Evolutionary conservation across 2,329 filamentous ascomycete species (phyloP), one percentile per base, ranked within the genome.

Genomic region (Aureobasidium sp.): DNA sequence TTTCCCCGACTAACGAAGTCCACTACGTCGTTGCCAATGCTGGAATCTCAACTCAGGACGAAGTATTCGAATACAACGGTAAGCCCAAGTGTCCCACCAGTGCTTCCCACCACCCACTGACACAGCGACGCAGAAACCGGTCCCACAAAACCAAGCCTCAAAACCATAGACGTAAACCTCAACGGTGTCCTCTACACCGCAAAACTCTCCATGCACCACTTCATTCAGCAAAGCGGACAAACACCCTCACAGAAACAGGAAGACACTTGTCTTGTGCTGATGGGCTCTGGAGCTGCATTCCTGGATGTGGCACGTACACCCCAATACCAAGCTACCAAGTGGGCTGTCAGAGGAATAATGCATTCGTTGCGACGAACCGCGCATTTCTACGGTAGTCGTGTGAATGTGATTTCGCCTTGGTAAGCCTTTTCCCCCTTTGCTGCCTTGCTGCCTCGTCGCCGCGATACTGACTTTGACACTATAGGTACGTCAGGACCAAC

Each of bases 231-330:
- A 17, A 33, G 31, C 17, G 37, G 38, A 1, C 9, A 55, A 9
- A 43, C 17, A 4, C 25, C 25, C 17, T 43, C 51, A 31, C 4
- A 37, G n/a, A 10, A 43, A 9, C 51, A 55, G 8, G 51, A 43
- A 40, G 49, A 53, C 21, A 38, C 49, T 25, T 38, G 77, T 60
- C 74, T 81, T 38, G 77, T 81, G 50, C 75, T 81, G 23, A 79
- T 75, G 0, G 76, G 75, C 4, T 78, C 75, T 59, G 73, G 81
- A 66, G 77, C 77, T 0, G 75, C 73, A 0, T 81, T 74, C 66
- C 74, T 79, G 49, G 79, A 81, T 61, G 74, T 73, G 8, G 74
- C 74, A 9, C 73, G 74, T 67, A 60, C 69, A 78, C 57, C 57
- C 3, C 45, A 50, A 8, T 60, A 60, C 13, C 21, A 25, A n/a